Base-by-base conservation (phyloP, 2,329 filamentous ascomycete genomes). In the Aspergillus sp. region DNA sequence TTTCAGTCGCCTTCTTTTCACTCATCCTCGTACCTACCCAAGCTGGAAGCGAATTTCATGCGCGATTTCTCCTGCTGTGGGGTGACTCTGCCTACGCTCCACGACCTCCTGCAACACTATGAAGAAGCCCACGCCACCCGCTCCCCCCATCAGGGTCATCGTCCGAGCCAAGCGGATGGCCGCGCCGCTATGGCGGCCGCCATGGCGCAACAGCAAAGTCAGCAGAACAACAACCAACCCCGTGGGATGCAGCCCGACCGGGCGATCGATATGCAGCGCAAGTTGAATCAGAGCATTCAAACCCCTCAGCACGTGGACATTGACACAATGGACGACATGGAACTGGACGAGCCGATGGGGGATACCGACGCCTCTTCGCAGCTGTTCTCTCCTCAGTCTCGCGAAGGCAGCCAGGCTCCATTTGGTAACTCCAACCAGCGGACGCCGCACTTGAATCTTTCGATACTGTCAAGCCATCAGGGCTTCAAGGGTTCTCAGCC, bases 1-100 rank as follows among this genome's bases (percentile, higher is more conserved):
- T 86, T 92, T 64, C 88, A 92, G 71, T 96, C 92, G n/a, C 91
- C 94, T 0, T 97, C 93, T 1, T 95, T 91, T 65, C 93, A 97
- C 73, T 97, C 93, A 1, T 96, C 92, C 5, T 97, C 94, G 21
- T 97, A 97, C 70, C 83, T 97, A 1, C 93, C 92, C 9, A 97
- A 96, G 73, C 85, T 97, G 68, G 94, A 99, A 74, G 93, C 93
- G 56, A 94, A 93, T 68, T 99, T 97, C 72, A 95, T 97, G 90
- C 88, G 88, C 73, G 92, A 97, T 76, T 97, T 97, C 75, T 88
- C 88, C 48, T 99, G 94, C 77, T 99, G 94, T 75, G 91, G 91
- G 65, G 84, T 90, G 64, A 93, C 88, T 29, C 82, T 97, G 61
- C 88, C 92, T 20, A 95, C 92, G 47, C 83, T 99, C 62, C 94